Percentiles rank a stretch among this genome's conserved stretches.
phyloP scores from a whole-genome alignment of 805 yeast species.

The Nakazawaea sp. region DNA sequence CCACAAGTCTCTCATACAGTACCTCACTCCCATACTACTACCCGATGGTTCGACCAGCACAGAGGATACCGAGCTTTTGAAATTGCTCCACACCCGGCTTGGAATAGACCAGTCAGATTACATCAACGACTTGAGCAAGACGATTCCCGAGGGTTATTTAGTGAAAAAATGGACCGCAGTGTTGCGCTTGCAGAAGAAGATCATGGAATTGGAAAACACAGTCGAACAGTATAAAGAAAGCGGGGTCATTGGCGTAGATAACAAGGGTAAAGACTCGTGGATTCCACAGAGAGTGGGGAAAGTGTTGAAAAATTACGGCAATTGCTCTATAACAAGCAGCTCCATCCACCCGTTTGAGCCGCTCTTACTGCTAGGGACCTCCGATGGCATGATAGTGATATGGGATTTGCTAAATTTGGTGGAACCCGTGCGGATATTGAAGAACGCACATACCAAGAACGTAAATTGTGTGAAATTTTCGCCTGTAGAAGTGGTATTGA shows the following conservation, averaged over 20 bases:
- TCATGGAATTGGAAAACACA: conserved; percentile 63
- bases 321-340: conserved; percentile 52
- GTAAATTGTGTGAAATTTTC: conserved; percentile 58
- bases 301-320: conserved; percentile 41
- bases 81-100: conserved; percentile 7
- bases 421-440: conserved; percentile 54
- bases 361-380: conserved; percentile 54
- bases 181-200: conserved; percentile 66
- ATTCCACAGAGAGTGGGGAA: conserved; percentile 44
- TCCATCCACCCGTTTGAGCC: conserved; percentile 75
- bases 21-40: conserved; percentile 16
- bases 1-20: conserved; percentile 28
- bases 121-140: conserved; percentile 2
- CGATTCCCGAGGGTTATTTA: conserved; percentile 27
- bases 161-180: conserved; percentile 89
- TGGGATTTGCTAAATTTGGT: conserved; percentile 64
- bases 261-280: conserved; percentile 37
- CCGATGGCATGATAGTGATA: conserved; percentile 63
- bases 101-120: conserved; percentile 6
- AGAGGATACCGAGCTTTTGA: conserved; percentile 3
- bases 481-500: conserved; percentile 25
- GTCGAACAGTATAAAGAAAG: conserved; percentile 38
- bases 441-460: conserved; percentile 66
- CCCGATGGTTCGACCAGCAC: not conserved
- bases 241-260: conserved; percentile 16